These are phyloP conservation scores for Aechmea fasciata DNA, from an alignment of 176 grass and related monocot species.

Conservation along the genomic window DNA sequence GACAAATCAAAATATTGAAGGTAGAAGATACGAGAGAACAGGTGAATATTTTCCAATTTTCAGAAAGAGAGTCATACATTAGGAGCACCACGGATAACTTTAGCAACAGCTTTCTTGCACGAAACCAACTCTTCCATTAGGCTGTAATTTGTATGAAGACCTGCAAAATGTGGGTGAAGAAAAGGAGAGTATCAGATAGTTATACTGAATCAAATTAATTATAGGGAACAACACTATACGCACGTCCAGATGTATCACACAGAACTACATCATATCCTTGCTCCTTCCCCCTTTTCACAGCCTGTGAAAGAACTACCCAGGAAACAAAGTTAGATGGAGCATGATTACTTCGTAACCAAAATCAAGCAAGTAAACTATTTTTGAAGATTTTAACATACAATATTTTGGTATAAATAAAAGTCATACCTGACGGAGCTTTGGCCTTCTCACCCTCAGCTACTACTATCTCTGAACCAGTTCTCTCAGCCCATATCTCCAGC, in stretches of 20 bases:
- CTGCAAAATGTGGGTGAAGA: conserved; percentile 21
- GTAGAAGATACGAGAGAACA: not conserved
- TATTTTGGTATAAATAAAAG: not conserved
- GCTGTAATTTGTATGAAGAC: conserved; percentile 96
- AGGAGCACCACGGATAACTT: conserved; percentile 78
- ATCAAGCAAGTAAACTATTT: not conserved
- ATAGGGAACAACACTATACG: conserved; percentile 22
- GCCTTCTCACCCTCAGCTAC: conserved; percentile 62
- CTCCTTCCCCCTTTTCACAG: conserved; percentile 80
- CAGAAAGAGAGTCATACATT: conserved; percentile 36
- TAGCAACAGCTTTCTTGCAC: conserved; percentile 76
- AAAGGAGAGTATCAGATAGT: not conserved
- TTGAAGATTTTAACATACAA: not conserved
- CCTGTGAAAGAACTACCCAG: conserved; percentile 90
- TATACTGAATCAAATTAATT: not conserved
- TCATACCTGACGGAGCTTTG: conserved; percentile 62
- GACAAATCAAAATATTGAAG: no score
- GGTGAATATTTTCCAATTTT: not conserved
- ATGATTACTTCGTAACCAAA: not conserved
- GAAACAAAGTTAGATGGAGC: conserved; percentile 51
- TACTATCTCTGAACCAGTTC: conserved; percentile 82
- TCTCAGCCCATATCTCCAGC: conserved; percentile 93
- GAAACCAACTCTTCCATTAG: conserved; percentile 90
- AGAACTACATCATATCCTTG: conserved; percentile 79
- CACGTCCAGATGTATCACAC: conserved; percentile 98